Conservation (phyloP, 1,139 yeast species). For the Yamadazyma conglobata region DNA sequence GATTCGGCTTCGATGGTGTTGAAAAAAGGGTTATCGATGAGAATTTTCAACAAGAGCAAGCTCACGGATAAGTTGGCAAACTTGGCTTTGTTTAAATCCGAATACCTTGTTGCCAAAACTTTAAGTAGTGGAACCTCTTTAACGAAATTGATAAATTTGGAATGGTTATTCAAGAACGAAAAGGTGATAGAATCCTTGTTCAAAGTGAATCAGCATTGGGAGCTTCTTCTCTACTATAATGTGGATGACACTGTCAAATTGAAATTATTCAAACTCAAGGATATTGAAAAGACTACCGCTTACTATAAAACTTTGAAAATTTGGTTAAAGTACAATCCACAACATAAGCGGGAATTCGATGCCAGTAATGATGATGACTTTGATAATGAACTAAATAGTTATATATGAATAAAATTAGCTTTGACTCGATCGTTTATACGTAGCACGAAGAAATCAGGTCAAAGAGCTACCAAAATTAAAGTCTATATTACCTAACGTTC, state of each 20-base stretch:
- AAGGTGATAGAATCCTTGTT: slow-evolving; percentile 18
- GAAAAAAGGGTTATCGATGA: slow-evolving; percentile 26
- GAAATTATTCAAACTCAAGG: slow-evolving; percentile 6
- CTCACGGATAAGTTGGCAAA: slow-evolving; percentile 39
- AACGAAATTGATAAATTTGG: slow-evolving; percentile 39
- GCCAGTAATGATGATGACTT: not conserved
- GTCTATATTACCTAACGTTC: too few species aligned
- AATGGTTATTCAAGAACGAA: slow-evolving; percentile 23
- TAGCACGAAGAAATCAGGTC: too few species aligned
- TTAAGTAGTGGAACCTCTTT: slow-evolving; percentile 15
- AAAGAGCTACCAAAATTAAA: too few species aligned
- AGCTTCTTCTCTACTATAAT: slow-evolving; percentile 7
- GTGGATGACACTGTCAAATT: slow-evolving; percentile 4
- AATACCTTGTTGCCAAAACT: slow-evolving; percentile 35
- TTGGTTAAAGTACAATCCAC: slow-evolving; percentile 8
- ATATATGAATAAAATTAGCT: too few species aligned
- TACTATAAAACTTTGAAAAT: slow-evolving; percentile 3
- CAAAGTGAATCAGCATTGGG: slow-evolving; percentile 12
- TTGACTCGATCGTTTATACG: too few species aligned
- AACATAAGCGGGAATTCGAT: slow-evolving; percentile 5
- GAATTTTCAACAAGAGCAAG: slow-evolving; percentile 19
- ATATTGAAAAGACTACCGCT: slow-evolving; percentile 6
- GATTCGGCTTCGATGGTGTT: slow-evolving; percentile 37
- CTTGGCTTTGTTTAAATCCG: slow-evolving; percentile 29
- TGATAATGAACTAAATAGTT: slow-evolving; percentile 4